Percentiles rank a stretch among this genome's conserved stretches.
phyloP scores from a whole-genome alignment of 208 protist genomes.

The Trypanosoma mega region DNA sequence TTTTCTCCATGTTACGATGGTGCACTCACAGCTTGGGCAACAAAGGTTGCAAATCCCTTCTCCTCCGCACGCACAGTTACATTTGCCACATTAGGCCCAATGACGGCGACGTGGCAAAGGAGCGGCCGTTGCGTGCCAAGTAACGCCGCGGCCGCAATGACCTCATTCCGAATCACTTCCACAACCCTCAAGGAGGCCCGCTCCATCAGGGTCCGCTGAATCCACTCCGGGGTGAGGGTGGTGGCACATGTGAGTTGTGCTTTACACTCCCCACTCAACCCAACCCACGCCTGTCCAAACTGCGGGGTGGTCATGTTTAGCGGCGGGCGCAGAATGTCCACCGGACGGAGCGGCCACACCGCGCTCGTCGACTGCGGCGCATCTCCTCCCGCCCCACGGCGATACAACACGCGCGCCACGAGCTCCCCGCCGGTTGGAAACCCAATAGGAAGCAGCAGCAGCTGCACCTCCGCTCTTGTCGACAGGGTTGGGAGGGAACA shows the following conservation, averaged over 20 bases:
- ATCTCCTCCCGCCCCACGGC: background rate
- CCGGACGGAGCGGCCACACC: slow-evolving; percentile 3
- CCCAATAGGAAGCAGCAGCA: slow-evolving; percentile 8
- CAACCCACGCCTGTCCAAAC: slow-evolving; percentile 43
- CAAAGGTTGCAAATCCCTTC: slow-evolving; percentile 18
- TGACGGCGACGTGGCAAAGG: slow-evolving; percentile 32
- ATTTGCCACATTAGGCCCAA: slow-evolving; percentile 16
- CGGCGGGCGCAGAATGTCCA: slow-evolving; percentile 29
- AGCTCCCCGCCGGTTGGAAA: slow-evolving; percentile 17
- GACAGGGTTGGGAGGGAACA: background rate
- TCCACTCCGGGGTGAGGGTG: slow-evolving; percentile 19
- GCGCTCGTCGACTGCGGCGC: background rate
- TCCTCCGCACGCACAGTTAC: slow-evolving; percentile 27
- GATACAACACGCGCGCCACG: slow-evolving; percentile 14
- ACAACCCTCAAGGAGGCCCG: slow-evolving; percentile 44
- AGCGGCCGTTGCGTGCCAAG: slow-evolving; percentile 15
- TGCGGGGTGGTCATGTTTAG: slow-evolving; percentile 32
- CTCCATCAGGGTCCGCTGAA: slow-evolving; percentile 31
- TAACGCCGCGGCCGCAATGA: slow-evolving; percentile 47
- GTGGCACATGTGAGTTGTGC: slow-evolving; percentile 8
- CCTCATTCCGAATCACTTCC: slow-evolving; percentile 60
- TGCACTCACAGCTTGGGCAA: slow-evolving; percentile 17
- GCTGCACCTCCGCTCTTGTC: background rate
- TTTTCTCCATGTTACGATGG: background rate
- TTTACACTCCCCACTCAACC: slow-evolving; percentile 21